Evolutionary conservation across 2,329 filamentous ascomycete genomes (phyloP).

Genomic region (Teratosphaeria epicoccoides): DNA sequence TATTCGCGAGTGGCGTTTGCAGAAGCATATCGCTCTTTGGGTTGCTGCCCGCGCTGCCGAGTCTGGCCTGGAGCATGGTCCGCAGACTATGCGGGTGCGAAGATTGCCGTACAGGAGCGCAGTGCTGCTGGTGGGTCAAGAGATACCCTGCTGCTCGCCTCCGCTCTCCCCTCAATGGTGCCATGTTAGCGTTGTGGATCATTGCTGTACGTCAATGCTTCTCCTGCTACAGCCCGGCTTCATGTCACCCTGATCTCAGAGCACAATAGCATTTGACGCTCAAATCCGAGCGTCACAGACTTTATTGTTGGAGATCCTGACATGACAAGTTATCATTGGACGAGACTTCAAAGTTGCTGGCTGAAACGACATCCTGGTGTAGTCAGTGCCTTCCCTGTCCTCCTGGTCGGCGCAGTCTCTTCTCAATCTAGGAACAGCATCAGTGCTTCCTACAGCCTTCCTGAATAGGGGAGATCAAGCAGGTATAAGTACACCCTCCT

Average conservation of each 20-base stretch:
- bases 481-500: background rate
- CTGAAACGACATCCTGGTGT: background rate
- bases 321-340: background rate
- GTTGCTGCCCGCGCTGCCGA: no score
- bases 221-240: no score
- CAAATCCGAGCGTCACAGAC: background rate
- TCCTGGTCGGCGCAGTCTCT: background rate
- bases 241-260: background rate
- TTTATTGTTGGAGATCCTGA: background rate
- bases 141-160: no score
- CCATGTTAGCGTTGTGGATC: no score
- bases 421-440: background rate
- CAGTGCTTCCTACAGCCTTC: background rate
- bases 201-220: no score
- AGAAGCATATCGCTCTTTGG: no score
- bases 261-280: background rate
- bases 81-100: no score
- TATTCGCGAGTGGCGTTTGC: no score
- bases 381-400: background rate
- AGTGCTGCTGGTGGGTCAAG: no score
- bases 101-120: no score
- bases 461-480: background rate
- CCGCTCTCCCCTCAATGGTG: no score
- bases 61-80: no score
- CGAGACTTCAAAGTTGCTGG: background rate